A percentile compares a stretch with the other conserved stretches of the same genome.
Conservation (phyloP, 2,329 filamentous ascomycete species). For the Fusarium neocosmosporiellum region DNA sequence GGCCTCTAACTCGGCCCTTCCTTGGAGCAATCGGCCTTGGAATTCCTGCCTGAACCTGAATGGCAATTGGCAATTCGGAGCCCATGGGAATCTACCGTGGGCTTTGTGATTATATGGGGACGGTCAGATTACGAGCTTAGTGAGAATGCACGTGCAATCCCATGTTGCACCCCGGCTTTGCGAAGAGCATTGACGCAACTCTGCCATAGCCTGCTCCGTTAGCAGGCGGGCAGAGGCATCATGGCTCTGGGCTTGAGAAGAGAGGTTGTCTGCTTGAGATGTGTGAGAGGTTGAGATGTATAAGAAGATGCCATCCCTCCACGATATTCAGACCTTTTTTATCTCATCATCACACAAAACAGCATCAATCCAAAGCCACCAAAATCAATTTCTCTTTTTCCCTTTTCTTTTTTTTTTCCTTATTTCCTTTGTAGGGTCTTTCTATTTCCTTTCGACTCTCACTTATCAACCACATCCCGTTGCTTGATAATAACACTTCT, state of each 20-base stretch:
- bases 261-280: neutral
- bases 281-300: neutral
- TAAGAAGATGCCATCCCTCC: constrained; percentile 9
- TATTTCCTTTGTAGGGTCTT: constrained; percentile 33
- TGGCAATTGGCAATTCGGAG: neutral
- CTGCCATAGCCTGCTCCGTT: constrained; percentile 29
- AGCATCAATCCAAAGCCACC: constrained; percentile 25
- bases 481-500: constrained; percentile 1
- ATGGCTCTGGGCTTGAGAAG: neutral
- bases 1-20: neutral
- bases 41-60: neutral
- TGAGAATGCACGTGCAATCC: neutral
- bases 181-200: neutral
- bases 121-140: neutral
- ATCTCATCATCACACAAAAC: constrained; percentile 30
- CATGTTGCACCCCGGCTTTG: neutral
- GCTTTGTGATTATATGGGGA: neutral
- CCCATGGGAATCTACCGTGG: neutral
- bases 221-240: constrained; percentile 3
- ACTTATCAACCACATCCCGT: constrained; percentile 22
- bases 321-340: neutral
- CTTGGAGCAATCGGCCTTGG: neutral
- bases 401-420: neutral
- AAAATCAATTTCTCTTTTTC: neutral
- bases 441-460: constrained; percentile 34